Percentiles rank a stretch among this genome's conserved stretches.
Conservation (phyloP, 306 rosid genomes). For the Cucurbita pepo region DNA sequence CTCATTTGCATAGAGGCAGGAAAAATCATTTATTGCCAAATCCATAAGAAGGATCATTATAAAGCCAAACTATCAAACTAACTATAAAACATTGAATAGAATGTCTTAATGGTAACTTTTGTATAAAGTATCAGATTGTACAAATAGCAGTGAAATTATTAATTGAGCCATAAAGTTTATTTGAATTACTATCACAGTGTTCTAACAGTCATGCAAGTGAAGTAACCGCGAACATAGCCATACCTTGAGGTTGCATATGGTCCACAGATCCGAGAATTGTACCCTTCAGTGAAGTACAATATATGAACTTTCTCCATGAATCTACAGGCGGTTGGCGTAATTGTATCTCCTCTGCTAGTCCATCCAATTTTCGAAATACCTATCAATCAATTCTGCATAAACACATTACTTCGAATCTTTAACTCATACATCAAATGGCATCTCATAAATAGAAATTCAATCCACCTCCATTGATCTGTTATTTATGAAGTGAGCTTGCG, state of each 20-base stretch:
- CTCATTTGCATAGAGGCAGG: neutral
- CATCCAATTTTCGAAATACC: conserved; percentile 76
- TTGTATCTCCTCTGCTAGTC: conserved; percentile 84
- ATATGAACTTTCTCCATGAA: conserved; percentile 84
- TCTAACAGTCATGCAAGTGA: neutral
- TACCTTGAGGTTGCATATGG: conserved; percentile 94
- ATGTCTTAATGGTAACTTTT: neutral
- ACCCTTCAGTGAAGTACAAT: conserved; percentile 81
- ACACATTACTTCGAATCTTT: conserved; percentile 4
- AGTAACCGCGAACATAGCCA: neutral
- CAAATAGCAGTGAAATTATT: neutral
- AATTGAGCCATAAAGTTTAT: neutral
- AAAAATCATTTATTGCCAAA: neutral
- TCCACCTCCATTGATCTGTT: conserved; percentile 95
- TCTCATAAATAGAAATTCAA: conserved; percentile 11
- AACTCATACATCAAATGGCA: neutral
- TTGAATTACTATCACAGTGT: neutral
- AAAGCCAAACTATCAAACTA: neutral
- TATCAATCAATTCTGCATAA: conserved; percentile 16
- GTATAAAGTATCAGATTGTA: neutral
- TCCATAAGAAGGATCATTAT: neutral
- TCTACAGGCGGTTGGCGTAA: conserved; percentile 81
- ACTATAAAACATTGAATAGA: neutral
- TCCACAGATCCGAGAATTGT: conserved; percentile 85
- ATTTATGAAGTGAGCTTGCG: conserved; percentile 86